Percentiles rank a stretch among this genome's conserved stretches.
These are phyloP conservation scores for Calonectria hongkongensis DNA, from an alignment of 2,329 filamentous ascomycete species.

Conservation along the genomic window DNA sequence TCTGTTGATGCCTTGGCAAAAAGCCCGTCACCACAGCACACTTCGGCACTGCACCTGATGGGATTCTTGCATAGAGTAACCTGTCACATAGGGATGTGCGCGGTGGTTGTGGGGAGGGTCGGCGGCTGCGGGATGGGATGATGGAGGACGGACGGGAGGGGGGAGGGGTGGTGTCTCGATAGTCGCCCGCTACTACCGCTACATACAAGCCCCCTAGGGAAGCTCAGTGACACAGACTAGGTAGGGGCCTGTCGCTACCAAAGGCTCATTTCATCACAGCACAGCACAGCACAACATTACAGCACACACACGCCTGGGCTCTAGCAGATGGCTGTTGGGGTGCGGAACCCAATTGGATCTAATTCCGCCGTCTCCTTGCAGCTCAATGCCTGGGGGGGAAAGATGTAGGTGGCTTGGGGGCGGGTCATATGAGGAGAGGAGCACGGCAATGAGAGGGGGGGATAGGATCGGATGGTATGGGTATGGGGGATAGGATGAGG, in stretches of 20 bases:
- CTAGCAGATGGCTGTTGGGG: neutral
- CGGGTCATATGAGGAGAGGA: neutral
- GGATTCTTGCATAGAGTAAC: neutral
- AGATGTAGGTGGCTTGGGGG: neutral
- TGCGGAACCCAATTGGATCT: neutral
- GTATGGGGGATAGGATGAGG: neutral
- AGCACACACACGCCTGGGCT: neutral
- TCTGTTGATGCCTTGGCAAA: conserved; percentile 5
- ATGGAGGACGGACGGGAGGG: too few species aligned
- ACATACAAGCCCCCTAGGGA: neutral
- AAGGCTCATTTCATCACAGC: neutral
- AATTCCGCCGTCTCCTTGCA: neutral
- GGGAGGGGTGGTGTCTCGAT: conserved; percentile 9
- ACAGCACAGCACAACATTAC: neutral
- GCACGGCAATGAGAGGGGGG: neutral
- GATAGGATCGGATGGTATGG: too few species aligned
- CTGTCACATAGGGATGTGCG: neutral
- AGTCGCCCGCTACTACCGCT: neutral
- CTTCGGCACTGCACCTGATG: neutral
- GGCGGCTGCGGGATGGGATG: conserved; percentile 1
- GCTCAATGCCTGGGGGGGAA: neutral
- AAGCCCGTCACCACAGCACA: neutral
- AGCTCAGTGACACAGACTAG: too few species aligned
- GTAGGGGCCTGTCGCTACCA: neutral
- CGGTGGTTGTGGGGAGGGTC: conserved; percentile 6